Conservation (phyloP, 2,329 filamentous ascomycete genomes). For the Zymoseptoria brevis region DNA sequence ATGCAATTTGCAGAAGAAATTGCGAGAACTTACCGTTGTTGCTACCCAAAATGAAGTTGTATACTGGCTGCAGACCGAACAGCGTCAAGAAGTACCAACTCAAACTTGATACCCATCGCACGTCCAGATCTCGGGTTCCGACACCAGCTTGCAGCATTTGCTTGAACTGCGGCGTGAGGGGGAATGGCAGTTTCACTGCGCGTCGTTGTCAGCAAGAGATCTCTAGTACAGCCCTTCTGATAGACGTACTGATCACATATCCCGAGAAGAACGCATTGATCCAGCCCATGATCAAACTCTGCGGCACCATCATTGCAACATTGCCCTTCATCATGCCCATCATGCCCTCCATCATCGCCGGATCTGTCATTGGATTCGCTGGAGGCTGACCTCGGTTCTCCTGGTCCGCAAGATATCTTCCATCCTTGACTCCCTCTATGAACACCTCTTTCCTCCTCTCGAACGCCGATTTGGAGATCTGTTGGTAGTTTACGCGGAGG, state of each 20-base stretch:
- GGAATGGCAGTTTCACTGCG: conserved; percentile 89
- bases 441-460: conserved; percentile 72
- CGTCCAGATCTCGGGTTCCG: conserved; percentile 90
- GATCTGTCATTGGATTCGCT: conserved; percentile 90
- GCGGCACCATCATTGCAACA: conserved; percentile 99
- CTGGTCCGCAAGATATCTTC: conserved; percentile 82
- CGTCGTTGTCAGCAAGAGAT: conserved; percentile 22
- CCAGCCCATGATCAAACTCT: conserved; percentile 99
- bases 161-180: conserved; percentile 97
- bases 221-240: background rate
- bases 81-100: conserved; percentile 99
- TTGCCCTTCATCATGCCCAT: conserved; percentile 99
- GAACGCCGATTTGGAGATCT: conserved; percentile 71
- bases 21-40: conserved; percentile 68
- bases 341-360: conserved; percentile 97
- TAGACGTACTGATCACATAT: conserved; percentile 78
- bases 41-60: conserved; percentile 91
- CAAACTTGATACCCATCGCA: conserved; percentile 95
- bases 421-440: conserved; percentile 72
- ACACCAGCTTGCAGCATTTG: conserved; percentile 98
- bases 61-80: conserved; percentile 92
- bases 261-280: conserved; percentile 99
- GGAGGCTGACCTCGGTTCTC: conserved; percentile 78
- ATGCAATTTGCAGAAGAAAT: background rate
- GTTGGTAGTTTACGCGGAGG: conserved; percentile 73